phyloP scores from a whole-genome alignment of 345 rosid species.

The Eucalyptus cloeziana region DNA sequence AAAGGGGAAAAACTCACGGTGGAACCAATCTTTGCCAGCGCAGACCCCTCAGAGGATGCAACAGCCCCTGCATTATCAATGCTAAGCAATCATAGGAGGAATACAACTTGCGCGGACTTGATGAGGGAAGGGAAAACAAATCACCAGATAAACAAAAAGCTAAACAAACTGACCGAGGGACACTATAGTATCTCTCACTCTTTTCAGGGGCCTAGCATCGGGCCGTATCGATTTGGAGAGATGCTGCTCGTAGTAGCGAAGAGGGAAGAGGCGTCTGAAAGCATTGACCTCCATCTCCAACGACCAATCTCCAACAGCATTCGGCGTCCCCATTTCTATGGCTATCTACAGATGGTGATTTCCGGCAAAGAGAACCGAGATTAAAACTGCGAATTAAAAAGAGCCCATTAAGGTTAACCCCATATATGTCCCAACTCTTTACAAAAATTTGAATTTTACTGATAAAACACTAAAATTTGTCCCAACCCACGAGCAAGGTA shows the following conservation, averaged over 20 bases:
- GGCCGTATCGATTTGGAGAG: no score
- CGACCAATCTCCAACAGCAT: no score
- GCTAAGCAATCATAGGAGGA: not conserved
- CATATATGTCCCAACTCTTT: not conserved
- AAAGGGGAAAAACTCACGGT: conserved; percentile 32
- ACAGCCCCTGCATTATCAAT: conserved; percentile 48
- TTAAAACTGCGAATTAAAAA: not conserved
- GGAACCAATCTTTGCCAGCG: conserved; percentile 85
- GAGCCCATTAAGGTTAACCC: not conserved
- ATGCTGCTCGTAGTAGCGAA: no score
- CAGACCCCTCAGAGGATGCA: conserved; percentile 85
- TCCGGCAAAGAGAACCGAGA: not conserved
- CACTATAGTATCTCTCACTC: no score
- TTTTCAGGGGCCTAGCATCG: no score
- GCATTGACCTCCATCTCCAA: no score
- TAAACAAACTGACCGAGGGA: no score
- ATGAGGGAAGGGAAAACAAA: not conserved
- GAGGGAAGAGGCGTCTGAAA: no score
- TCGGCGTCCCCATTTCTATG: conserved; percentile 39
- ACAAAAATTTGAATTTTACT: not conserved
- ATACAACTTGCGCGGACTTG: not conserved
- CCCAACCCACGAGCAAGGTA: not conserved
- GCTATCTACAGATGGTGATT: not conserved
- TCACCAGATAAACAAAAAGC: no score
- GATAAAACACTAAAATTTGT: not conserved